Evolutionary conservation across 2,329 filamentous ascomycete genomes (phyloP).

Genomic region (Apiospora phragmitis): DNA sequence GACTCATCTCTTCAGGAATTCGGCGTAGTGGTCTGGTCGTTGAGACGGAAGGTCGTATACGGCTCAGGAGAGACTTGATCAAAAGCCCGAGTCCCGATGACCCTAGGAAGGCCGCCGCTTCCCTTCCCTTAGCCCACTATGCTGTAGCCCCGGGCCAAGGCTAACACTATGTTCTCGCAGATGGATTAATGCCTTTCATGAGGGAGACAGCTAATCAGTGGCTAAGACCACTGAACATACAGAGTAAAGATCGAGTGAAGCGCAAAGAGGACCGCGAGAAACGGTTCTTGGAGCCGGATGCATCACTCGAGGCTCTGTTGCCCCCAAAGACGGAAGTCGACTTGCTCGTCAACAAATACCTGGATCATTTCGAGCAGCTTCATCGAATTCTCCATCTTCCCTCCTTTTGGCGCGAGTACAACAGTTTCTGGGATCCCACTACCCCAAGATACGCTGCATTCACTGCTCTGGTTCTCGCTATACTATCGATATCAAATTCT

Average conservation of each 20-base stretch:
- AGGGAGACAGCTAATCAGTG: conserved; percentile 62
- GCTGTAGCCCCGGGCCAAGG: conserved; percentile 11
- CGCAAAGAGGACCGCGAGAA: conserved; percentile 54
- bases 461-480: conserved; percentile 58
- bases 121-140: neutral
- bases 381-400: conserved; percentile 61
- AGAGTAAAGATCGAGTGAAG: conserved; percentile 56
- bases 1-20: neutral
- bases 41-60: too few species aligned
- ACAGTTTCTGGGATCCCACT: conserved; percentile 52
- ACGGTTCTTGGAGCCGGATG: conserved; percentile 48
- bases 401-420: conserved; percentile 57
- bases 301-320: conserved; percentile 50
- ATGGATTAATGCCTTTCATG: conserved; percentile 61
- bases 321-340: conserved; percentile 50
- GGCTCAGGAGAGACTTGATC: neutral
- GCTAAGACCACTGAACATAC: conserved; percentile 58
- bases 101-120: neutral
- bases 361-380: conserved; percentile 57
- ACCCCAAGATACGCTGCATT: conserved; percentile 51
- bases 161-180: conserved; percentile 34
- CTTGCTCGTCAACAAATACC: conserved; percentile 49
- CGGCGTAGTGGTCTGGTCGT: neutral
- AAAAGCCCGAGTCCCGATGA: neutral
- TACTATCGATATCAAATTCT: conserved; percentile 61